Conservation (phyloP, 768 basidiomycete species). For the Leccinum uliginosum region DNA sequence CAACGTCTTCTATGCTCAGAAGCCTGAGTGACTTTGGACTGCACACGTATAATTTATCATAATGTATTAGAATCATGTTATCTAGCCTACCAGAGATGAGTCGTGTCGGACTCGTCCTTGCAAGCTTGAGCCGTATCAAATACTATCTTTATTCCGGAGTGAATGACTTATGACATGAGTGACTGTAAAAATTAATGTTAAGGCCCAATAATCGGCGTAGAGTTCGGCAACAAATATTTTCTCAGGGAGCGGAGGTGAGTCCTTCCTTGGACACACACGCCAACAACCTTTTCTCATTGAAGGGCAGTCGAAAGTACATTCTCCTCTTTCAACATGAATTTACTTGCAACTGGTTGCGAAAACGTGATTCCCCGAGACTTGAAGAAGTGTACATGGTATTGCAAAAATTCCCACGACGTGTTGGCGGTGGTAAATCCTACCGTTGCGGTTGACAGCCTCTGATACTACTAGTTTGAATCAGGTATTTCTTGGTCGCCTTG, state of each 20-base stretch:
- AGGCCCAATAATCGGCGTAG: not conserved
- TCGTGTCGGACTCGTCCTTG: not conserved
- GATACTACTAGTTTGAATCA: too few relatives aligned
- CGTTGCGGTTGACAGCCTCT: too few relatives aligned
- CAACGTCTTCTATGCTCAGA: not conserved
- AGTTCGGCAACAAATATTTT: not conserved
- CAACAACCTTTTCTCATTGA: not conserved
- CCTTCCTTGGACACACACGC: not conserved
- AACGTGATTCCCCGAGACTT: not conserved
- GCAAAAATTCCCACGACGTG: too few relatives aligned
- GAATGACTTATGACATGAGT: not conserved
- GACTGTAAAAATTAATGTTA: too few relatives aligned
- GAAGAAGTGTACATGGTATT: not conserved
- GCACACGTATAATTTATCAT: not conserved
- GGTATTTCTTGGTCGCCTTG: not conserved
- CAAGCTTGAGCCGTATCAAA: too few relatives aligned
- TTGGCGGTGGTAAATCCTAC: too few relatives aligned
- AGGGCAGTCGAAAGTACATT: not conserved
- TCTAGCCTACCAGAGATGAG: not conserved
- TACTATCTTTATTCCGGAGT: not conserved
- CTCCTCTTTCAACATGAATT: not conserved
- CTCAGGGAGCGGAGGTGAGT: not conserved
- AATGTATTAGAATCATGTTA: not conserved
- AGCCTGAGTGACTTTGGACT: not conserved
- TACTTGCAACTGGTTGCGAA: not conserved